A percentile compares a stretch with the other conserved stretches of the same genome.
Evolutionary conservation across 768 basidiomycete species (phyloP).

Genomic region (Xerocomellus chrysenteron): DNA sequence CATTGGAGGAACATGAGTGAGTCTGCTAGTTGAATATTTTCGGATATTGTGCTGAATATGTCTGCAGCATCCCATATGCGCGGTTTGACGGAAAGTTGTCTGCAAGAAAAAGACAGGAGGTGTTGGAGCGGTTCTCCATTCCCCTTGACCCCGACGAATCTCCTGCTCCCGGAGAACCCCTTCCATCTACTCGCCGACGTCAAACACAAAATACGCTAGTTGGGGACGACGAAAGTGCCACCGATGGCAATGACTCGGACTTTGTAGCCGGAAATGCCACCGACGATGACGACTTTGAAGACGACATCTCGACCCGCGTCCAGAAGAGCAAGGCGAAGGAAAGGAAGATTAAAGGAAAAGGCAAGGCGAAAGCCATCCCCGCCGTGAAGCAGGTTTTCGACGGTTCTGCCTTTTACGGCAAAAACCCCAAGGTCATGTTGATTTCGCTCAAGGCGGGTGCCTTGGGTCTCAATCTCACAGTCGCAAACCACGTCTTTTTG

Average conservation of each 20-base stretch:
- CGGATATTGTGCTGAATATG: slow-evolving; percentile 1
- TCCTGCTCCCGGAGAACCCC: slow-evolving; percentile 15
- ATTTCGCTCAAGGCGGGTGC: slow-evolving; percentile 88
- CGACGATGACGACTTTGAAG: slow-evolving; percentile 34
- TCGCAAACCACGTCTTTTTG: slow-evolving; percentile 85
- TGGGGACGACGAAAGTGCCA: slow-evolving; percentile 11
- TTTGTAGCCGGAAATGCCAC: slow-evolving; percentile 31
- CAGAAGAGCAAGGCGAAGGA: slow-evolving; percentile 34
- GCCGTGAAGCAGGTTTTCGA: slow-evolving; percentile 17
- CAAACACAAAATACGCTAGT: slow-evolving; percentile 1
- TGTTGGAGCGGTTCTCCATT: slow-evolving; percentile 70
- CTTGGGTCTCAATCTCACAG: slow-evolving; percentile 83
- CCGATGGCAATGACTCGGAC: slow-evolving; percentile 36
- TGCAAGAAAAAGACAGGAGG: slow-evolving; percentile 74
- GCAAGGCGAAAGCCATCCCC: slow-evolving; percentile 29
- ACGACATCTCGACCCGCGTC: slow-evolving; percentile 30
- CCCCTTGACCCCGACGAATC: slow-evolving; percentile 47
- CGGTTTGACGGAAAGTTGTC: slow-evolving; percentile 88
- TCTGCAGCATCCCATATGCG: slow-evolving; percentile 63
- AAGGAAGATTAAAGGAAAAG: slow-evolving; percentile 40
- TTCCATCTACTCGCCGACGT: slow-evolving; percentile 8
- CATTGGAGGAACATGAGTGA: slow-evolving; percentile 64
- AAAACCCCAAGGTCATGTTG: slow-evolving; percentile 77
- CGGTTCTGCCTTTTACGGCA: slow-evolving; percentile 25
- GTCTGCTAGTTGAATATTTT: slow-evolving; percentile 10